Evolutionary conservation across 2,329 filamentous ascomycete species (phyloP).

Genomic region (Arachnomyces sp.): DNA sequence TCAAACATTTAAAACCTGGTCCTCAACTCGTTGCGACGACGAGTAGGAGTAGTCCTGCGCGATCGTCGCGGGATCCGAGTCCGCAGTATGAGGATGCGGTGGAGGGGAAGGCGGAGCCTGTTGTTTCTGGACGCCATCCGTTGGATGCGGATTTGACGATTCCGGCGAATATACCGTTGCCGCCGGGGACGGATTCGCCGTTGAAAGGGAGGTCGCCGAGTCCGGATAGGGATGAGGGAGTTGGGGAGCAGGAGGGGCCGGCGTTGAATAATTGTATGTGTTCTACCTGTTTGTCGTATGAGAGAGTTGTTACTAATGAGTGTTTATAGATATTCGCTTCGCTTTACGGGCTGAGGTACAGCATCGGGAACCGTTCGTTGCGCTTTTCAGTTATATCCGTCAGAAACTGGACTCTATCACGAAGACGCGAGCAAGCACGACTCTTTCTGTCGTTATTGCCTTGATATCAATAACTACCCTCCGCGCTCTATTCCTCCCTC

Average conservation of each 20-base stretch:
- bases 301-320: slow-evolving; percentile 17
- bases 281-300: no score
- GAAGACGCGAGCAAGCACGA: slow-evolving; percentile 59
- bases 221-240: slow-evolving; percentile 27
- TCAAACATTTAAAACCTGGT: slow-evolving; percentile 28
- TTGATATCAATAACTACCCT: slow-evolving; percentile 58
- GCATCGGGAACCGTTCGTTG: slow-evolving; percentile 76
- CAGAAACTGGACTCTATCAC: slow-evolving; percentile 53
- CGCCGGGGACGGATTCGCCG: slow-evolving; percentile 45
- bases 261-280: slow-evolving; percentile 47
- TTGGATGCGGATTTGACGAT: slow-evolving; percentile 41
- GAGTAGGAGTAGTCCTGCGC: slow-evolving; percentile 37
- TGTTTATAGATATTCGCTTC: slow-evolving; percentile 75
- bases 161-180: slow-evolving; percentile 52
- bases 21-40: slow-evolving; percentile 31
- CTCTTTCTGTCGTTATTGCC: slow-evolving; percentile 53
- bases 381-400: slow-evolving; percentile 57
- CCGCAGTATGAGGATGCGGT: slow-evolving; percentile 52
- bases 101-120: slow-evolving; percentile 30
- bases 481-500: slow-evolving; percentile 61
- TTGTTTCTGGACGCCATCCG: slow-evolving; percentile 20
- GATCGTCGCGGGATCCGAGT: slow-evolving; percentile 47
- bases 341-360: slow-evolving; percentile 80
- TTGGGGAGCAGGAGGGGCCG: slow-evolving; percentile 7
- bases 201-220: slow-evolving; percentile 49